Base-by-base conservation (phyloP, 768 basidiomycete genomes). In the Punctularia strigosozonata region DNA sequence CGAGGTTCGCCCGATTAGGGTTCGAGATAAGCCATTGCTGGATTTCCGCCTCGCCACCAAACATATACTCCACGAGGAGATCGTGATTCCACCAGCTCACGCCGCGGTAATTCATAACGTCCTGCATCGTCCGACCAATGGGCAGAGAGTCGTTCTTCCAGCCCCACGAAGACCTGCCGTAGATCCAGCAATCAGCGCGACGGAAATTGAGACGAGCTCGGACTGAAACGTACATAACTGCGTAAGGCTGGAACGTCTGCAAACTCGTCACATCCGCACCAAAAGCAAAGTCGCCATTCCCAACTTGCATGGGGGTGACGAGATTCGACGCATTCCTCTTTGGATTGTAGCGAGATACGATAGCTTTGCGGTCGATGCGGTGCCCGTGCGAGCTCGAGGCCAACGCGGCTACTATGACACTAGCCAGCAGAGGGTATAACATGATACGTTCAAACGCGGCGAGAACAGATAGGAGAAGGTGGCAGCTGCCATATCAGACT, bases 231-330 rank as follows among this genome's bases (percentile, higher is more conserved):
- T n/a, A n/a, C 60, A 77, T 62, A 43, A 62, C 75, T 7, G 66
- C 68, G 51, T 63, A 75, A 4, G 72, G 71, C 24, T 61, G 59
- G 54, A 75, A 66, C 0, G 73, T 75, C 51, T 77, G 75, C 13
- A 77, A 61, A 8, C 72, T 70, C 1, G 74, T 74, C 17, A 75
- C 54, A 50, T 76, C 75, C 6, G 69, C 66, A 17, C 71, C 71
- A 44, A 77, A 76, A 14, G 72, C 73, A 43, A 77, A 75, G 51
- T 74, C 69, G 13, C 75, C 73, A 50, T 76, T 77, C 12, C 75
- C 75, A 36, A 75, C 60, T 52, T 75, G 75, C 62, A 75, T 65
- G 4, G 73, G 73, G 10, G 72, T 74, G 24, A 54, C 56, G 18
- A 48, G 34, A 46, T 56, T 65, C 6, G 70, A 71, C 6, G 65